Evolutionary conservation across 1,284 basidiomycete species (phyloP).

Genomic region (Amylostereum areolatum): DNA sequence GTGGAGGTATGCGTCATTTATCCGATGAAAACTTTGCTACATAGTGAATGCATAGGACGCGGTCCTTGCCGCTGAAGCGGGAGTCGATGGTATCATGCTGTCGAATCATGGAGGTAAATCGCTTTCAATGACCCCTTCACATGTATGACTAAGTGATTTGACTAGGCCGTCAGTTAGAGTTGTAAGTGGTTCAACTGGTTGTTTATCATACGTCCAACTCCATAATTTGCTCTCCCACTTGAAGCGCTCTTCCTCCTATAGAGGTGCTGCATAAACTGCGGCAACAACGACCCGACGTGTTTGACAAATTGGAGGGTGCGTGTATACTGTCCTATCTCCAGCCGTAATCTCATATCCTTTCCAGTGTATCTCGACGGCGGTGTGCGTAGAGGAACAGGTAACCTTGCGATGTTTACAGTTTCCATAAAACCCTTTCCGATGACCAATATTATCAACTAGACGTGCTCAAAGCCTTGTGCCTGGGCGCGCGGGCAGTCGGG

Average conservation of each 20-base stretch:
- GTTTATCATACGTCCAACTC: neutral
- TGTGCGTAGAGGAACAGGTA: slow-evolving; percentile 75
- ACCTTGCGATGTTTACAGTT: slow-evolving; percentile 10
- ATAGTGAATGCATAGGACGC: slow-evolving; percentile 49
- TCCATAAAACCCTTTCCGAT: slow-evolving; percentile 1
- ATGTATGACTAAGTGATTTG: neutral
- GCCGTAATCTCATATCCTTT: slow-evolving; percentile 1
- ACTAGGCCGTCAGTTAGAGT: slow-evolving; percentile 76
- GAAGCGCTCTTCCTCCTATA: slow-evolving; percentile 62
- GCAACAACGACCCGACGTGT: slow-evolving; percentile 69
- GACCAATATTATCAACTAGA: slow-evolving; percentile 34
- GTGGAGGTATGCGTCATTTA: slow-evolving; percentile 46
- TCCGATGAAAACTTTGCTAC: too few species aligned
- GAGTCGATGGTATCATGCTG: slow-evolving; percentile 83
- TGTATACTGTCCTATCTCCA: neutral
- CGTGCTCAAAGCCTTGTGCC: slow-evolving; percentile 85
- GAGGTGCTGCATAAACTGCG: slow-evolving; percentile 75
- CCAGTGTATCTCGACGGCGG: slow-evolving; percentile 89
- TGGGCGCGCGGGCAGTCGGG: slow-evolving; percentile 88
- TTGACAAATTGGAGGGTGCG: slow-evolving; percentile 61
- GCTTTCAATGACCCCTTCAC: slow-evolving; percentile 12
- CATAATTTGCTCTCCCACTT: neutral
- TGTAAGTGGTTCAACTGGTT: slow-evolving; percentile 35
- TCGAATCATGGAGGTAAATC: slow-evolving; percentile 83
- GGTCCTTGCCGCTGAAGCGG: slow-evolving; percentile 82